Evolutionary conservation across 148 eudicot genomes (phyloP), one percentile per base, ranked within the genome.

Genomic region (Rheum nobile): DNA sequence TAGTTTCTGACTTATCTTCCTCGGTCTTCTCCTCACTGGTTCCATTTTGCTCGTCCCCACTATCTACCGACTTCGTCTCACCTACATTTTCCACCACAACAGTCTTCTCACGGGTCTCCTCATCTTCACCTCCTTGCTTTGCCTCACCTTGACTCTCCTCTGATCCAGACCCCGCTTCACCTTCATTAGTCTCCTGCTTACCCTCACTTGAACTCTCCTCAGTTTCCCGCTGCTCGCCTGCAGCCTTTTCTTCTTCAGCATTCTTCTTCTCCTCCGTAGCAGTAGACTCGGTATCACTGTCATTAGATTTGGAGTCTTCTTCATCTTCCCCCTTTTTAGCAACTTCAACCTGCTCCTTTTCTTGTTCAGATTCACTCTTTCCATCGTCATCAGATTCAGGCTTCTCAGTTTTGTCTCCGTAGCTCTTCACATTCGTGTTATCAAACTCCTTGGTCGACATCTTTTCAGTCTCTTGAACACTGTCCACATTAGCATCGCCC

Each of bases 341-440:
- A 16, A 65, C 70, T 65, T 77, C 75, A 71, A 17, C 72, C 71
- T 8, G 57, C 77, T 74, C 78, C 59, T 44, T 72, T 17, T 65
- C 70, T n/a, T 65, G 67, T 29, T 61, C 67, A 28, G 61, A 1
- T 8, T 69, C 78, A 19, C 43, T 24, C 67, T 76, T 82, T 65
- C 63, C 82, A 71, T 77, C 67, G 2, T 74, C 80, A 59, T 71
- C 77, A 37, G 84, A 75, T 55, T 65, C 72, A 9, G 79, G 31
- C 55, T 24, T 72, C 72, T 75, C 75, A 72, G 69, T 12, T 75
- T 77, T 77, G 21, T 73, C 77, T 24, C 78, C 84, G 43, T 71
- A 71, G 28, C 37, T 61, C 34, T 35, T 80, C 35, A 70, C 82
- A 63, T 67, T 46, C 42, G 52, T 74, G 67, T 43, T 82, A 77